Evolutionary conservation across 768 basidiomycete species (phyloP), one percentile per base, ranked within the genome.

Genomic region (Coprinellus micaceus): DNA sequence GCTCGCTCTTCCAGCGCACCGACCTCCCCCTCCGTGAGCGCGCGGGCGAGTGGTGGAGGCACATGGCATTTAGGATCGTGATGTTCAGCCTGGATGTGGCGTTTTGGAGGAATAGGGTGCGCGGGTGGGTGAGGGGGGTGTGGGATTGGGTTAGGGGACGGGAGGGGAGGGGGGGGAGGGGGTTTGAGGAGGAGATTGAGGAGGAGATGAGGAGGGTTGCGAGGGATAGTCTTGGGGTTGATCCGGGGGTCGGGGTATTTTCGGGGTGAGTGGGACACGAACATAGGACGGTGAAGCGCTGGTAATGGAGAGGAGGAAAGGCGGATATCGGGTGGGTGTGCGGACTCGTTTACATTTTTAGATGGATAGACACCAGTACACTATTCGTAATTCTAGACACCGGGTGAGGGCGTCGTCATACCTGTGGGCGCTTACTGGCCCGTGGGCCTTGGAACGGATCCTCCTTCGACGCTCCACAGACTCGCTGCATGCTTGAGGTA

Each of bases 121-220:
- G 81, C 41, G 68, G 53, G 19, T 36, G 56, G 28, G 10, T 62
- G 19, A 76, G 58, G 77, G 83, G 65, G 74, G 81, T 76, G 53
- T 76, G 37, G 72, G 71, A 54, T 58, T 53, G 43, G 63, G 80
- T 49, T 80, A 79, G n/a, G n/a, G n/a, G n/a, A n/a, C n/a, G n/a
- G 43, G 66, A 80, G 59, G 37, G 69, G 66, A 61, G 85, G 81
- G 19, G 91, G 94, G 63, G 93, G 96, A 69, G 89, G 91, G 58
- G 84, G 89, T 67, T 67, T 96, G 52, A 91, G n/a, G n/a, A n/a
- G n/a, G n/a, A n/a, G n/a, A n/a, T n/a, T n/a, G 36, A 96, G 77
- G 74, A 76, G 60, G 81, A 83, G 26, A 84, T 93, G 77, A 74
- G 83, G 44, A 81, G 77, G 10, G 82, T 93, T 69, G 91, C 91